Evolutionary conservation across 2,329 filamentous ascomycete species (phyloP).

Genomic region (Phyllosticta citrichinensis): DNA sequence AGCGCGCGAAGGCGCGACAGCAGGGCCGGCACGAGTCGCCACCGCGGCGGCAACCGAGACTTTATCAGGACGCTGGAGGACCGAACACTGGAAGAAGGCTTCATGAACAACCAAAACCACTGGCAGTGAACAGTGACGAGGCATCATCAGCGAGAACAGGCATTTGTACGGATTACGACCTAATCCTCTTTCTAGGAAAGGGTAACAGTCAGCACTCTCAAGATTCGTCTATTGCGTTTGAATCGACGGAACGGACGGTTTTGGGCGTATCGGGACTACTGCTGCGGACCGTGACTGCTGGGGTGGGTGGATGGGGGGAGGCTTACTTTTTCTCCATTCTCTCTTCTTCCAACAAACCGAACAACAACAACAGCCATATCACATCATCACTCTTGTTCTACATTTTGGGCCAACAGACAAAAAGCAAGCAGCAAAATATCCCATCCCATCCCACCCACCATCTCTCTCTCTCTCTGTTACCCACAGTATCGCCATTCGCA

Average conservation of each 20-base stretch:
- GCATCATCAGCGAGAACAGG: background rate
- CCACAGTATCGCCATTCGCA: too few species aligned
- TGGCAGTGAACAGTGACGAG: conserved; percentile 46
- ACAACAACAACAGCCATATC: too few species aligned
- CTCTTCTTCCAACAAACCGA: too few species aligned
- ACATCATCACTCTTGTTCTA: too few species aligned
- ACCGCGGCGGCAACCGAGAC: conserved; percentile 55
- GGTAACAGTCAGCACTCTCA: background rate
- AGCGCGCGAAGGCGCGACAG: conserved; percentile 66
- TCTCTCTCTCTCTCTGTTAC: too few species aligned
- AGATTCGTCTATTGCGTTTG: background rate
- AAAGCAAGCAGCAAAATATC: too few species aligned
- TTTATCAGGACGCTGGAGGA: conserved; percentile 95
- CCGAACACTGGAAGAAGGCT: conserved; percentile 85
- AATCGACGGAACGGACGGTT: background rate
- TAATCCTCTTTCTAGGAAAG: background rate
- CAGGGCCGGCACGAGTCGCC: conserved; percentile 46
- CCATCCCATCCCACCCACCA: too few species aligned
- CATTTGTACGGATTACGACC: background rate
- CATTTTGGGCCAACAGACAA: too few species aligned
- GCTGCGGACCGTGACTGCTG: background rate
- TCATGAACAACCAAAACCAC: conserved; percentile 56
- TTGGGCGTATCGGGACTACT: background rate
- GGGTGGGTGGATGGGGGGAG: too few species aligned
- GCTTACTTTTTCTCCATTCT: background rate